These are phyloP conservation scores for sunflower (Helianthus annuus) DNA, from an alignment of 129 eudicot species.

Conservation along the genomic window HanXRQr2.0-SUNRISE NC_035438.2:42075481-42075980, in stretches of 20 bases:
- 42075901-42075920: no score
- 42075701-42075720: background rate
- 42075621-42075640: background rate
- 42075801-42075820: no score
- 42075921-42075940: no score
- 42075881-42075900: no score
- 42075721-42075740: background rate
- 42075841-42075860: no score
- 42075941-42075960: no score
- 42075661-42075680: background rate
- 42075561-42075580: slow-evolving; percentile 27
- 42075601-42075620: background rate
- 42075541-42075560: slow-evolving; percentile 26
- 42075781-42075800: no score
- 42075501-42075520: slow-evolving; percentile 18
- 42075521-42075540: slow-evolving; percentile 21
- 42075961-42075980: no score
- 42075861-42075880: no score
- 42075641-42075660: background rate
- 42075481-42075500: slow-evolving; percentile 26
- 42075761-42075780: no score
- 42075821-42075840: no score
- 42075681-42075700: slow-evolving; percentile 1
- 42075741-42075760: no score
- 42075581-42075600: slow-evolving; percentile 16